A percentile compares a stretch with the other conserved stretches of the same genome.
Conservation (phyloP, 2,329 filamentous ascomycete species). For the Microsporum ferrugineum region DNA sequence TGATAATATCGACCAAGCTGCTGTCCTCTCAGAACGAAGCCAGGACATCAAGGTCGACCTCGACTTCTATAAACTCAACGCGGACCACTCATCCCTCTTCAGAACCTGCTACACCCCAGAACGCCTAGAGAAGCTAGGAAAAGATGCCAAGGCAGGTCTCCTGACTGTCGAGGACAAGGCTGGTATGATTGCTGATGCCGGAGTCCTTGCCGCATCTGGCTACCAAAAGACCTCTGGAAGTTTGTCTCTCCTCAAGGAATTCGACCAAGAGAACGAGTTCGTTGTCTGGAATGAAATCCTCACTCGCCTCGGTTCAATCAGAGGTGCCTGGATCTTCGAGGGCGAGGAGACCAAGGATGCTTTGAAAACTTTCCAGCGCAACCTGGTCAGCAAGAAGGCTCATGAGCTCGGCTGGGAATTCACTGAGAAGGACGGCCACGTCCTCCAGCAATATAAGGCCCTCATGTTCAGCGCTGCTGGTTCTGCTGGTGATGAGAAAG, state of each 20-base stretch:
- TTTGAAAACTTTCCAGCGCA: slow-evolving; percentile 70
- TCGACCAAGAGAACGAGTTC: slow-evolving; percentile 70
- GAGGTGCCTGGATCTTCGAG: slow-evolving; percentile 81
- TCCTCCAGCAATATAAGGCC: slow-evolving; percentile 88
- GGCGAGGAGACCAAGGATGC: slow-evolving; percentile 59
- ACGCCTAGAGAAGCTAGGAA: slow-evolving; percentile 73
- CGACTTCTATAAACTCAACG: slow-evolving; percentile 95
- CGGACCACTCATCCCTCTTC: slow-evolving; percentile 86
- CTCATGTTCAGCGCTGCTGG: slow-evolving; percentile 80
- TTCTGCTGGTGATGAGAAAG: slow-evolving; percentile 62
- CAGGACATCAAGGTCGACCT: slow-evolving; percentile 63
- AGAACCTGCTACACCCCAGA: slow-evolving; percentile 77
- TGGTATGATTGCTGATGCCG: slow-evolving; percentile 89
- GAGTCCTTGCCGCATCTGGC: slow-evolving; percentile 75
- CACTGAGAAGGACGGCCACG: slow-evolving; percentile 70
- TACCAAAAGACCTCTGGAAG: slow-evolving; percentile 90
- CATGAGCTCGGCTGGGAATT: slow-evolving; percentile 86
- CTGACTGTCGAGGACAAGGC: slow-evolving; percentile 82
- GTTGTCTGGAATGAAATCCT: slow-evolving; percentile 94
- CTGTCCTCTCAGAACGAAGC: slow-evolving; percentile 63
- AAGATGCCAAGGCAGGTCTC: slow-evolving; percentile 69
- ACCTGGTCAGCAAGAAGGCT: slow-evolving; percentile 65
- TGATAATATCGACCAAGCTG: slow-evolving; percentile 65
- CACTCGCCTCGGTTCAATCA: slow-evolving; percentile 63
- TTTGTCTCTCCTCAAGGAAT: slow-evolving; percentile 71